Percentiles rank a stretch among this genome's conserved stretches.
These are phyloP conservation scores for Cladosporium sp. DNA, from an alignment of 2,329 filamentous ascomycete species.

Conservation along the genomic window DNA sequence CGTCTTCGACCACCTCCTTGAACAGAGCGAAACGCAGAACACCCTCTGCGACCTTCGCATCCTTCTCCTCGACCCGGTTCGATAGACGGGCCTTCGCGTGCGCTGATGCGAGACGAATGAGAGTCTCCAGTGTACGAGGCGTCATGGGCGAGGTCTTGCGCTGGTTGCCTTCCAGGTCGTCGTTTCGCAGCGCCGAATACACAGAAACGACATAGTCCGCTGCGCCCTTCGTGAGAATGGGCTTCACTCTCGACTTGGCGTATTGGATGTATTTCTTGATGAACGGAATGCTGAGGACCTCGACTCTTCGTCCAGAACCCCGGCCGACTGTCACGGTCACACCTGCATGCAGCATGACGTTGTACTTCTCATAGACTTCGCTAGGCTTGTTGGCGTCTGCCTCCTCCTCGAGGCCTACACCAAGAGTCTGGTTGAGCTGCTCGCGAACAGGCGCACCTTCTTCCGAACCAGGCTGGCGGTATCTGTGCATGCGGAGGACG, in stretches of 20 bases:
- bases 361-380: constrained; percentile 93
- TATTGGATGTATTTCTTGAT: constrained; percentile 99
- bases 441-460: constrained; percentile 93
- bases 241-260: constrained; percentile 85
- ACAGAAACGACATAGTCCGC: constrained; percentile 86
- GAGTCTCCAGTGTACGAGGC: constrained; percentile 90
- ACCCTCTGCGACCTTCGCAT: constrained; percentile 78
- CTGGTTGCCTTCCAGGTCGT: constrained; percentile 91
- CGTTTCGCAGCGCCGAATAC: constrained; percentile 89
- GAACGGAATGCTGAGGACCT: constrained; percentile 92
- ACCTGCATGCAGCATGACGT: constrained; percentile 90
- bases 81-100: constrained; percentile 91
- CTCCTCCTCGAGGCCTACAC: constrained; percentile 75
- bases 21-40: constrained; percentile 93
- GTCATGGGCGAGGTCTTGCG: constrained; percentile 92
- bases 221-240: constrained; percentile 81
- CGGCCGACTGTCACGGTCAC: constrained; percentile 71
- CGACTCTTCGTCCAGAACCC: constrained; percentile 67
- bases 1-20: constrained; percentile 79
- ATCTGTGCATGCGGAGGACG: constrained; percentile 93
- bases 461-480: constrained; percentile 84
- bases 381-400: constrained; percentile 70
- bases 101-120: constrained; percentile 95
- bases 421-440: constrained; percentile 73
- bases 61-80: constrained; percentile 79